Percentiles rank a stretch among this genome's conserved stretches.
phyloP scores from a whole-genome alignment of 371 early-diverging fungal species.

The Mucor piriformis region DNA sequence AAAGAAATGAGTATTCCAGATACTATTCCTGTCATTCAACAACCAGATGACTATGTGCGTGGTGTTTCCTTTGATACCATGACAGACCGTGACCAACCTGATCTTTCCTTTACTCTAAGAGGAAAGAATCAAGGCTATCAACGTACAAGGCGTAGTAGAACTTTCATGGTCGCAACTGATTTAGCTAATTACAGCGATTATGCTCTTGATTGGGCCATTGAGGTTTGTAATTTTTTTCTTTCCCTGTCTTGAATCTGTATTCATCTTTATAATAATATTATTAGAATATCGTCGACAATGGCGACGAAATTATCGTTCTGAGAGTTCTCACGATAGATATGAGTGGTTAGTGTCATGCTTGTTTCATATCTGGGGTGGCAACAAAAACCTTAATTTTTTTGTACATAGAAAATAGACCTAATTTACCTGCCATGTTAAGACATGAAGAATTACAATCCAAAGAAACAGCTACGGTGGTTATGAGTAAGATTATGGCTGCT shows the following conservation, averaged over 20 bases:
- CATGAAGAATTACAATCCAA: conserved; percentile 55
- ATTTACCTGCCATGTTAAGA: conserved; percentile 45
- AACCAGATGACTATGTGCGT: conserved; percentile 45
- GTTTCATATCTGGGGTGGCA: background rate
- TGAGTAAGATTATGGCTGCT: conserved; percentile 49
- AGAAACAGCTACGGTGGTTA: conserved; percentile 50
- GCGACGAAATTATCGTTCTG: conserved; percentile 60
- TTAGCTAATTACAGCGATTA: conserved; percentile 63
- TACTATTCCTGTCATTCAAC: conserved; percentile 12
- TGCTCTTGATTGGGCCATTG: conserved; percentile 61
- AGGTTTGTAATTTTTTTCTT: conserved; percentile 30
- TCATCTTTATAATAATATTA: background rate
- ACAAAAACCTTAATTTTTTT: background rate
- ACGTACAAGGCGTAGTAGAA: conserved; percentile 51
- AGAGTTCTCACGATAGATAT: conserved; percentile 52
- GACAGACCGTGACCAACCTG: conserved; percentile 56
- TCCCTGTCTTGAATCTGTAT: background rate
- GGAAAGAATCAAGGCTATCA: conserved; percentile 58
- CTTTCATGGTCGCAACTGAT: conserved; percentile 65
- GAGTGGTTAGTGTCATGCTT: conserved; percentile 37
- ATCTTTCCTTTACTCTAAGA: conserved; percentile 60
- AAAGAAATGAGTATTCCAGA: background rate
- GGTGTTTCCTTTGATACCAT: conserved; percentile 67
- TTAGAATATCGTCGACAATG: conserved; percentile 61
- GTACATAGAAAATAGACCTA: conserved; percentile 24